Conservation (phyloP, 306 rosid species). For the Abrus pulchellus region DNA sequence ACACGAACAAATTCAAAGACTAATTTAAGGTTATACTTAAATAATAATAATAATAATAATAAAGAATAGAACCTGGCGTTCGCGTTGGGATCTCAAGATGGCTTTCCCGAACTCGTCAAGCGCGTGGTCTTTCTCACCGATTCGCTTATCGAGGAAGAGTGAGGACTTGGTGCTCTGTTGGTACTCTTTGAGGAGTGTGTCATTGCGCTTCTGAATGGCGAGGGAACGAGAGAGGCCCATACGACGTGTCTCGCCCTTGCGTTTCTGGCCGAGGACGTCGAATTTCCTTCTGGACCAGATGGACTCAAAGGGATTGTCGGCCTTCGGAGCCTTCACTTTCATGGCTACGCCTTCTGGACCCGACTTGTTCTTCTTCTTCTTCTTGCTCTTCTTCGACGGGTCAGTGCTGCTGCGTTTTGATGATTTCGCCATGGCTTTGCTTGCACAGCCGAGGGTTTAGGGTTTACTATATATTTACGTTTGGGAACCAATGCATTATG, state of each 20-base stretch:
- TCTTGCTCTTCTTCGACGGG: constrained; percentile 27
- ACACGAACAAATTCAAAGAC: no score
- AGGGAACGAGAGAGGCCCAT: constrained; percentile 78
- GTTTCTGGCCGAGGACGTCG: constrained; percentile 82
- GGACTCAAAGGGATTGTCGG: constrained; percentile 75
- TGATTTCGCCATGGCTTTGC: constrained; percentile 50
- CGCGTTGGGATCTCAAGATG: constrained; percentile 84
- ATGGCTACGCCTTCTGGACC: constrained; percentile 72
- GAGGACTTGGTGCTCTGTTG: constrained; percentile 74
- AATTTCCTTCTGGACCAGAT: constrained; percentile 86
- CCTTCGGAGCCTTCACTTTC: constrained; percentile 68
- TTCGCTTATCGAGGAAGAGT: constrained; percentile 76
- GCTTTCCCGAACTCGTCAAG: constrained; percentile 90
- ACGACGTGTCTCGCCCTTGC: constrained; percentile 86
- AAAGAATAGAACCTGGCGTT: constrained; percentile 57
- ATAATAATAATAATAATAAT: no score
- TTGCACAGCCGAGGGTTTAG: neutral
- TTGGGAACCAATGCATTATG: no score
- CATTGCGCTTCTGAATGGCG: constrained; percentile 84
- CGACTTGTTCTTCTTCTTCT: constrained; percentile 60
- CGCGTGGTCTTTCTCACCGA: constrained; percentile 73
- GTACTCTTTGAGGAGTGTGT: constrained; percentile 84
- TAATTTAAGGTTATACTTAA: no score
- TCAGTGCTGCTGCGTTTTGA: constrained; percentile 42
- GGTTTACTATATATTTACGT: neutral